Percentiles rank a stretch among this genome's conserved stretches.
phyloP scores from a whole-genome alignment of 805 yeast genomes.

The Starmera amethionina region DNA sequence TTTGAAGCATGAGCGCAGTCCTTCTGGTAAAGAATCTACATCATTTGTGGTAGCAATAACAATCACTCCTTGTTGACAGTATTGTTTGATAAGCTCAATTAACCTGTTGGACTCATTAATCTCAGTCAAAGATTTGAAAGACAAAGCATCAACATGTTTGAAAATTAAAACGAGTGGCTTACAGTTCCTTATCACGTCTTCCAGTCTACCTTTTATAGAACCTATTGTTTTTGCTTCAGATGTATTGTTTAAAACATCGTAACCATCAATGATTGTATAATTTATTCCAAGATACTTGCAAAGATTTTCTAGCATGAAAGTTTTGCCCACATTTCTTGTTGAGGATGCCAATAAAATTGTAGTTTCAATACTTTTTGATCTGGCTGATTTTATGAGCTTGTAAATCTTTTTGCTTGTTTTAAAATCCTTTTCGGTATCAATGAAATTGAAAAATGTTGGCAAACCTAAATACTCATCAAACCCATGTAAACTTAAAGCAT shows the following conservation, averaged over 20 bases:
- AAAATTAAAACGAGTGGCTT: constrained; percentile 45
- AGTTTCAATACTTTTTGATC: constrained; percentile 37
- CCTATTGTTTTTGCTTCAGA: constrained; percentile 77
- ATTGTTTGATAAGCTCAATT: constrained; percentile 45
- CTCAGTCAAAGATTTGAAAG: constrained; percentile 55
- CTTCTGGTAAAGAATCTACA: constrained; percentile 56
- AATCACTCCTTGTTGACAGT: constrained; percentile 32
- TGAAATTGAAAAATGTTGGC: constrained; percentile 30
- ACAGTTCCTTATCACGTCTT: constrained; percentile 40
- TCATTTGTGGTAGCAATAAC: constrained; percentile 63
- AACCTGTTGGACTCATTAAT: constrained; percentile 39
- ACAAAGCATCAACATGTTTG: constrained; percentile 69
- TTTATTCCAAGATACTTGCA: constrained; percentile 56
- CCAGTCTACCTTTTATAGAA: constrained; percentile 63
- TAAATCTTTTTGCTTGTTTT: constrained; percentile 40
- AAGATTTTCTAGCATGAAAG: constrained; percentile 46
- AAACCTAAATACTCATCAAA: constrained; percentile 33
- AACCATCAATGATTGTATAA: constrained; percentile 58
- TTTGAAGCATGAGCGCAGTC: constrained; percentile 56
- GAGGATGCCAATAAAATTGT: constrained; percentile 59
- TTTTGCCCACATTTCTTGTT: constrained; percentile 72
- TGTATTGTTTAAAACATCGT: constrained; percentile 55
- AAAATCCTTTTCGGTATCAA: constrained; percentile 22
- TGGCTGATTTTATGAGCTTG: constrained; percentile 45
- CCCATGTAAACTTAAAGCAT: constrained; percentile 17